Conservation (phyloP, 257 asterid species). For the Penstemon newberryi region DNA sequence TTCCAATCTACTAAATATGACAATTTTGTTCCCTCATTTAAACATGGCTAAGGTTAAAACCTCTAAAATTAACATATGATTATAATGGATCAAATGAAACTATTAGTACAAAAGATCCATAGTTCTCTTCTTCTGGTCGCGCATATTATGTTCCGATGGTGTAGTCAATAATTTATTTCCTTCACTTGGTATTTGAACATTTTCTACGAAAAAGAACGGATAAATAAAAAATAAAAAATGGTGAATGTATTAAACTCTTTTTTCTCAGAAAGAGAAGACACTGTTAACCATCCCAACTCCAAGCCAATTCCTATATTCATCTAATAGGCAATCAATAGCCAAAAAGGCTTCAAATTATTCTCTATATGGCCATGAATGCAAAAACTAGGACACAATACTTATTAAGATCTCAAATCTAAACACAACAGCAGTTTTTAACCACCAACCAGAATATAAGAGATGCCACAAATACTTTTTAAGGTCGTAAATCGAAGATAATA, state of each 20-base stretch:
- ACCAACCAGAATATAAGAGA: not conserved
- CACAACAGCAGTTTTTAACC: slow-evolving; percentile 3
- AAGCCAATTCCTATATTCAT: slow-evolving; percentile 5
- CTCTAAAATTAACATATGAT: not conserved
- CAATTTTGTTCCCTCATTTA: not conserved
- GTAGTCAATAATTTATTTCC: not conserved
- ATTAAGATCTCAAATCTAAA: not conserved
- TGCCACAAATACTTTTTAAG: not conserved
- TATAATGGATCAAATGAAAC: not conserved
- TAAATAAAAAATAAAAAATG: not conserved
- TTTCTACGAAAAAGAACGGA: slow-evolving; percentile 1
- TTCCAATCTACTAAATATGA: not conserved
- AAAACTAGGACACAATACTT: not conserved
- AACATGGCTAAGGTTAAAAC: not conserved
- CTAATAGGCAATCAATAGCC: slow-evolving; percentile 1
- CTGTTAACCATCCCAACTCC: not conserved
- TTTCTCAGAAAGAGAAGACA: not conserved
- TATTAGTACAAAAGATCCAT: not conserved
- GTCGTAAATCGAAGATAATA: not conserved
- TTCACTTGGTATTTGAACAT: not conserved
- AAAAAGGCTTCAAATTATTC: slow-evolving; percentile 3
- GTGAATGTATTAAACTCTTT: not conserved
- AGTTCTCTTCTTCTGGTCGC: not conserved
- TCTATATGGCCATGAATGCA: not conserved
- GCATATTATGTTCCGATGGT: not conserved